Percentiles rank a stretch among this genome's conserved stretches.
Conservation (phyloP, 306 rosid species). For the Vigna unguiculata region DNA sequence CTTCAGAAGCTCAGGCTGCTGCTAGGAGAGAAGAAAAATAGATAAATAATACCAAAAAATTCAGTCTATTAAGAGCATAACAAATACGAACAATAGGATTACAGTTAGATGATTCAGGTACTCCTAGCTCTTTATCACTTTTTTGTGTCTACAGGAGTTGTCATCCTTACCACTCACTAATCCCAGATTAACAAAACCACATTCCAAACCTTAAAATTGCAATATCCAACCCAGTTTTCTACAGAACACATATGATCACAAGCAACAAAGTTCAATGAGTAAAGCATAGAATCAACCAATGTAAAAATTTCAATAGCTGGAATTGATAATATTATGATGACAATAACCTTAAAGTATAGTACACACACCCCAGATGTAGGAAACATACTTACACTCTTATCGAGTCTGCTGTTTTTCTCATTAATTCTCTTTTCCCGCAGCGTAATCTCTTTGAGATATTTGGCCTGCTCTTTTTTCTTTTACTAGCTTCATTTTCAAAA, state of each 20-base stretch:
- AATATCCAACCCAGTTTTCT: conserved; percentile 8
- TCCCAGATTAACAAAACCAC: conserved; percentile 27
- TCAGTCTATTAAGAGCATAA: conserved; percentile 12
- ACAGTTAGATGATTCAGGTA: conserved; percentile 2
- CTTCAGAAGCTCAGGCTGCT: conserved; percentile 98
- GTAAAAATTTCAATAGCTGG: conserved; percentile 29
- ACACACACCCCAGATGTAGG: conserved; percentile 15
- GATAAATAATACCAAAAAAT: conserved; percentile 31
- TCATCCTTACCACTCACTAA: conserved; percentile 1
- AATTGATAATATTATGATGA: conserved; percentile 3
- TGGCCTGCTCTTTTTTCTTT: conserved; percentile 90
- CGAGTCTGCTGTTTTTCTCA: conserved; percentile 82
- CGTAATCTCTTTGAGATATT: conserved; percentile 77
- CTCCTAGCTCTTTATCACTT: conserved; percentile 13
- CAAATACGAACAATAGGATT: conserved; percentile 20
- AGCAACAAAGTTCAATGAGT: conserved; percentile 31
- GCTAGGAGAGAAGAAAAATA: conserved; percentile 49
- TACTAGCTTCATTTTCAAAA: conserved; percentile 72
- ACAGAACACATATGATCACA: conserved; percentile 12
- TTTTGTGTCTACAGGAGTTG: conserved; percentile 9
- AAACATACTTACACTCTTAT: conserved; percentile 78
- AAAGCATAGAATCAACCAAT: conserved; percentile 13
- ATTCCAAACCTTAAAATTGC: conserved; percentile 32
- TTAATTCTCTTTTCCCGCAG: conserved; percentile 77
- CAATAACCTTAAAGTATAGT: conserved; percentile 1